Evolutionary conservation across 169 alveolate genomes (phyloP).

Genomic region (Besnoitia besnoiti): DNA sequence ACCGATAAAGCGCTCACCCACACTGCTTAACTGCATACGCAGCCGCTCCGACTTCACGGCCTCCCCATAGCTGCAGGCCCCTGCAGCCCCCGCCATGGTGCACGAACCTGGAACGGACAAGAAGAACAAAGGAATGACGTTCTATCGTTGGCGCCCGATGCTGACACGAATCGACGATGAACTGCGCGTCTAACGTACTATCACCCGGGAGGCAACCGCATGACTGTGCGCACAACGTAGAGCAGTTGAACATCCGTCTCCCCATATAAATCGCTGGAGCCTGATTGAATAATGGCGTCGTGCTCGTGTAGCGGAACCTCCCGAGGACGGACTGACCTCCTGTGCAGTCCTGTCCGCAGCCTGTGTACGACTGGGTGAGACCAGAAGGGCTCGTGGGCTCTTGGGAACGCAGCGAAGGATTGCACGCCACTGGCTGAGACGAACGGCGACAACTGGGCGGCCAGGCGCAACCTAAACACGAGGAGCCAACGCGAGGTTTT

Average conservation of each 20-base stretch:
- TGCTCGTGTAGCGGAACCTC: background rate
- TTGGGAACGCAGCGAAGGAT: background rate
- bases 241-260: too few relatives aligned
- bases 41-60: conserved; percentile 67
- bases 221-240: too few relatives aligned
- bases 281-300: too few relatives aligned
- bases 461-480: background rate
- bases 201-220: too few relatives aligned
- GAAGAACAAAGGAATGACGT: background rate
- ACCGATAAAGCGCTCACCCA: conserved; percentile 70
- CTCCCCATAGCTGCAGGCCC: conserved; percentile 7
- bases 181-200: too few relatives aligned
- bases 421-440: background rate
- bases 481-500: background rate
- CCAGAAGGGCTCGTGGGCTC: background rate
- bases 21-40: conserved; percentile 67
- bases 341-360: conserved; percentile 11
- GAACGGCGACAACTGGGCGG: background rate
- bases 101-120: background rate
- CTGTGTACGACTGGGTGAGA: conserved; percentile 3
- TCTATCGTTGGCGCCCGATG: too few relatives aligned
- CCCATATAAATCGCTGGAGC: too few relatives aligned
- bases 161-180: too few relatives aligned
- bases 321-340: conserved; percentile 27
- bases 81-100: conserved; percentile 50